Conservation (phyloP, 352 stramenopile species). For the Albugo laibachii region DNA sequence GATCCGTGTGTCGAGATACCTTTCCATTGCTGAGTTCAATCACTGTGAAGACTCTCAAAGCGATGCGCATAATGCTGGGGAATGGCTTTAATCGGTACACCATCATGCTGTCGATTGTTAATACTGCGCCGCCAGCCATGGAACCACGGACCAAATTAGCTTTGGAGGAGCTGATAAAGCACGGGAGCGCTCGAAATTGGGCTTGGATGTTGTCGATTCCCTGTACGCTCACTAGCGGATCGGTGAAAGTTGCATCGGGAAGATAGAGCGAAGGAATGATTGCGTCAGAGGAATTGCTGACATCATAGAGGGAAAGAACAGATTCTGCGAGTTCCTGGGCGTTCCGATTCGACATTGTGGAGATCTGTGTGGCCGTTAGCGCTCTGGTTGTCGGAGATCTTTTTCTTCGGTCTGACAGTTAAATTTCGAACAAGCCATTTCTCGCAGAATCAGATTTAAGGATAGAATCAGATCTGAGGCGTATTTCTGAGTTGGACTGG, state of each 20-base stretch:
- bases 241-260: conserved; percentile 53
- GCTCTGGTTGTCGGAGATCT: no score
- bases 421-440: no score
- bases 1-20: conserved; percentile 63
- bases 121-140: conserved; percentile 54
- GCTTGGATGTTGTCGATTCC: conserved; percentile 68
- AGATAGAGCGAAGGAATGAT: conserved; percentile 66
- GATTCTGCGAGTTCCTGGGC: conserved; percentile 58
- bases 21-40: conserved; percentile 67
- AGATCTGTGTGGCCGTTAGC: no score
- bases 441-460: no score
- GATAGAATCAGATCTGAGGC: no score
- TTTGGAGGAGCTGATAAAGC: conserved; percentile 59
- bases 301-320: conserved; percentile 70
- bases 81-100: conserved; percentile 57
- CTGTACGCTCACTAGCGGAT: conserved; percentile 50
- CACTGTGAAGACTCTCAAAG: conserved; percentile 60
- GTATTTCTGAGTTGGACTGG: no score
- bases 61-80: conserved; percentile 46
- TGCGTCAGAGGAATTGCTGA: conserved; percentile 29
- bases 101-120: conserved; percentile 66
- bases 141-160: conserved; percentile 59
- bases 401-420: no score
- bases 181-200: conserved; percentile 60
- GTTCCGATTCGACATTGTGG: background rate